A percentile compares a stretch with the other conserved stretches of the same genome.
Conservation (phyloP, 2,329 filamentous ascomycete genomes). For the Bipolaris victoriae region DNA sequence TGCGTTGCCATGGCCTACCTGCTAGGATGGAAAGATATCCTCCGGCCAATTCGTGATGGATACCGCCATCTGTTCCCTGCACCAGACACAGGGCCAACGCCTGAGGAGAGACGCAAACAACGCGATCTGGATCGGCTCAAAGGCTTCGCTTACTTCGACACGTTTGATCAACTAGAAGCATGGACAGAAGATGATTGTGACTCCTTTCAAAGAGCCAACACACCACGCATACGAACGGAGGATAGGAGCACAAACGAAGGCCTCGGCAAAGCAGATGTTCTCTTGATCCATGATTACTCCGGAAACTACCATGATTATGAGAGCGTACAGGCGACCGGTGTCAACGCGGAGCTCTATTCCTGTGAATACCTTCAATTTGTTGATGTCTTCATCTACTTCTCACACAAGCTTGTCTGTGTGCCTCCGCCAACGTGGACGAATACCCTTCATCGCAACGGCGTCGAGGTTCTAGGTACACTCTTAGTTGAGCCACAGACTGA, state of each 20-base stretch:
- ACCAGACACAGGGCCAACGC: constrained; percentile 44
- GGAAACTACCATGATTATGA: constrained; percentile 56
- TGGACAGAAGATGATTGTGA: constrained; percentile 45
- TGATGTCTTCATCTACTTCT: constrained; percentile 56
- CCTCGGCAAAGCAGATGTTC: constrained; percentile 30
- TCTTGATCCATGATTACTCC: constrained; percentile 50
- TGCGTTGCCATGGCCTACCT: constrained; percentile 25
- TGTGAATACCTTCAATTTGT: constrained; percentile 55
- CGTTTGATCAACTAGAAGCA: constrained; percentile 46
- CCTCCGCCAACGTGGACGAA: constrained; percentile 57
- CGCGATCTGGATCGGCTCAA: constrained; percentile 42
- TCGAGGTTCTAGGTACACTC: constrained; percentile 52
- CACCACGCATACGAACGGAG: constrained; percentile 41
- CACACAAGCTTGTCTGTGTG: constrained; percentile 54
- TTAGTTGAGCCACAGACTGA: constrained; percentile 52
- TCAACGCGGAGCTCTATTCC: constrained; percentile 46
- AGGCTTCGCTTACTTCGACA: constrained; percentile 52
- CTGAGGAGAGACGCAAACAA: constrained; percentile 40
- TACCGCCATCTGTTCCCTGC: constrained; percentile 46
- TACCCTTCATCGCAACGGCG: constrained; percentile 55
- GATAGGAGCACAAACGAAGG: not conserved
- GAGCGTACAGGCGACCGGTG: constrained; percentile 37
- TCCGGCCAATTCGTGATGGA: constrained; percentile 49
- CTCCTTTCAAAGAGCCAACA: constrained; percentile 49
- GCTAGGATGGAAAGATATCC: constrained; percentile 49